Evolutionary conservation across 2,329 filamentous ascomycete genomes (phyloP).

Genomic region (Penicillium freii): DNA sequence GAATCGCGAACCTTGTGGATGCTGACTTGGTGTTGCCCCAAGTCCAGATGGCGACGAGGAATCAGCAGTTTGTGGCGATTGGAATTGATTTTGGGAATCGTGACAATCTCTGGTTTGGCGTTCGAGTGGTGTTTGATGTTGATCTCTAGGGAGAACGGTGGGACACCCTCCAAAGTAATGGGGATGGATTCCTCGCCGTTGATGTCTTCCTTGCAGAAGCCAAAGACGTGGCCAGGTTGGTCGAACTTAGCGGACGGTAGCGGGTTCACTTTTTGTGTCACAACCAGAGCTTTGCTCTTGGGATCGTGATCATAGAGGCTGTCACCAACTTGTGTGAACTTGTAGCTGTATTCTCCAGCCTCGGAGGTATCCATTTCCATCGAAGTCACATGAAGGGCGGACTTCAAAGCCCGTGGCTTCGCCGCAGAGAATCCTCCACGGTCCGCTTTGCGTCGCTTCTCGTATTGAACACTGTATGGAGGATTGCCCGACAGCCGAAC

Average conservation of each 20-base stretch:
- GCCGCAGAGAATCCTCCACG: slow-evolving; percentile 66
- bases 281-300: slow-evolving; percentile 63
- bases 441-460: slow-evolving; percentile 69
- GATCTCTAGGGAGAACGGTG: slow-evolving; percentile 87
- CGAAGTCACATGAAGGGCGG: slow-evolving; percentile 70
- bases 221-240: slow-evolving; percentile 88
- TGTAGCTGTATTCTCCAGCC: slow-evolving; percentile 81
- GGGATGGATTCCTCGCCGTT: slow-evolving; percentile 83
- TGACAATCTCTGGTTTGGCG: slow-evolving; percentile 74
- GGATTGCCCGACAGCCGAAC: slow-evolving; percentile 75
- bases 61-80: slow-evolving; percentile 77
- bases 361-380: slow-evolving; percentile 83
- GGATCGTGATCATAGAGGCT: slow-evolving; percentile 77
- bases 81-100: slow-evolving; percentile 73
- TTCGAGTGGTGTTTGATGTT: slow-evolving; percentile 90
- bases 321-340: slow-evolving; percentile 78
- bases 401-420: slow-evolving; percentile 70
- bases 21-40: slow-evolving; percentile 84
- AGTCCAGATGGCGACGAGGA: slow-evolving; percentile 76
- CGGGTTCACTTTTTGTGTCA: slow-evolving; percentile 81
- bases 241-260: slow-evolving; percentile 78
- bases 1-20: slow-evolving; percentile 88
- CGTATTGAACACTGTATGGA: slow-evolving; percentile 80
- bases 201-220: slow-evolving; percentile 85
- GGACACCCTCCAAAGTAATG: slow-evolving; percentile 74